Base-by-base conservation (phyloP, 2,329 filamentous ascomycete species). In the Paecilomyces variotii region DNA sequence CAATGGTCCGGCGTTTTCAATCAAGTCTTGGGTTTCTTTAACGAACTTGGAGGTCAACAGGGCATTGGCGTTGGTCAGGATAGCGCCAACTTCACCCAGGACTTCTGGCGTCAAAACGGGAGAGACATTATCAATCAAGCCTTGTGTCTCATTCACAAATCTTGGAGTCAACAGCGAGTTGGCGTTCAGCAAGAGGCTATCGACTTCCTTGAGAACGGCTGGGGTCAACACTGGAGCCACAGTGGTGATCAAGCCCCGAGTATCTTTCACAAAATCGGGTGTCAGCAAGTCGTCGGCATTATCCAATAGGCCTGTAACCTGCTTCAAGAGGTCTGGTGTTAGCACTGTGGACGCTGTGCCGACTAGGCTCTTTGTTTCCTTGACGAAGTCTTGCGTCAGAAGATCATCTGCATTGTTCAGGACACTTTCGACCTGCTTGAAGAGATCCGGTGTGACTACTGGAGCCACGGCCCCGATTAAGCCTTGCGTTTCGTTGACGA, bases 281-380 rank as follows among this genome's bases (percentile, higher is more conserved):
- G 69, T 64, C 67, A 73, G 62, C 56, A 73, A 57, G 61, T 66
- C 59, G 61, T 72, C 63, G 59, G 68, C 66, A 25, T 68, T 68
- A 6, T 39, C 56, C 34, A 68, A 35, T 26, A 68, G 49, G 11
- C 58, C 55, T 25, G 59, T 60, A 27, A 68, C 59, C 28, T 65
- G 58, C 54, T 59, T 59, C 45, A 67, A 30, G 30, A 67, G 55
- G 4, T 66, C 60, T 25, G 65, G 63, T 1, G 63, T 66, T 39
- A 67, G 35, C 2, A 64, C 53, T 32, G 64, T 64, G 4, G 57
- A 60, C 19, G 62, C 61, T 4, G 59, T 58, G n/a, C 30, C 54
- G 53, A 68, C 63, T 53, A 68, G 51, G 19, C 57, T 35, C 32
- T 56, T 54, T 11, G 56, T 57, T 25, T 60, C 64, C 28, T 63